These are phyloP conservation scores for Mortierella sp. DNA, from an alignment of 371 early-diverging fungal genomes.

Conservation along the genomic window DNA sequence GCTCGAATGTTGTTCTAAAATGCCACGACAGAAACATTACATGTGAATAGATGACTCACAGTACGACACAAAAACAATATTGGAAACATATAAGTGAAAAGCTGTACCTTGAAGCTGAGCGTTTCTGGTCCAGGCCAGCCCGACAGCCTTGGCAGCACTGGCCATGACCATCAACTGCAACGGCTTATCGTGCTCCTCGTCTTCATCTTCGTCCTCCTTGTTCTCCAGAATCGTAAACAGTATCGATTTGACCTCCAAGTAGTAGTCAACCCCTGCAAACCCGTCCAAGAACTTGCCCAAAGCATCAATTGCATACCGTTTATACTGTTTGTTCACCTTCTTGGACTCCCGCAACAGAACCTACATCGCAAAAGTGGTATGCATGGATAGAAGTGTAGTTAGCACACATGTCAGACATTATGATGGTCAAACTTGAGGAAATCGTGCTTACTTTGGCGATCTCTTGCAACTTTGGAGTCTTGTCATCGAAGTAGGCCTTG, in stretches of 20 bases:
- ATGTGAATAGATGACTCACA: background rate
- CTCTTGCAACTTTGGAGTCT: constrained; percentile 59
- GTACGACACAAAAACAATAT: background rate
- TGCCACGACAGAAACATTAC: background rate
- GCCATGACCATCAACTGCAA: constrained; percentile 77
- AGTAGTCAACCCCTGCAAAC: constrained; percentile 68
- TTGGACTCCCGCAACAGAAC: constrained; percentile 80
- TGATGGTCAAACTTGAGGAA: background rate
- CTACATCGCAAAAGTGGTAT: constrained; percentile 23
- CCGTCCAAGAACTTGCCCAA: constrained; percentile 72
- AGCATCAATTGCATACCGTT: constrained; percentile 76
- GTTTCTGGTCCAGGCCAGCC: constrained; percentile 66
- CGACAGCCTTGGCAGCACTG: constrained; percentile 78
- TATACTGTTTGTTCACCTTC: constrained; percentile 78
- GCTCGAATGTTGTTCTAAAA: constrained; percentile 39
- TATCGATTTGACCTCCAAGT: constrained; percentile 68
- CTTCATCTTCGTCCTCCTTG: constrained; percentile 71
- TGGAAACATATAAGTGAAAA: background rate
- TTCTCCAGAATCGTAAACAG: constrained; percentile 66
- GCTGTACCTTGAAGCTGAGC: constrained; percentile 64
- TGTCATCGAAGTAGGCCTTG: constrained; percentile 63
- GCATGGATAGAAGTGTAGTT: background rate
- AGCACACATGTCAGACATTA: background rate
- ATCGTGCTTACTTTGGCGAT: constrained; percentile 62
- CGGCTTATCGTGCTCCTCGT: constrained; percentile 79